phyloP scores from a whole-genome alignment of 148 eudicot genomes.

The Euryodendron excelsum region DNA sequence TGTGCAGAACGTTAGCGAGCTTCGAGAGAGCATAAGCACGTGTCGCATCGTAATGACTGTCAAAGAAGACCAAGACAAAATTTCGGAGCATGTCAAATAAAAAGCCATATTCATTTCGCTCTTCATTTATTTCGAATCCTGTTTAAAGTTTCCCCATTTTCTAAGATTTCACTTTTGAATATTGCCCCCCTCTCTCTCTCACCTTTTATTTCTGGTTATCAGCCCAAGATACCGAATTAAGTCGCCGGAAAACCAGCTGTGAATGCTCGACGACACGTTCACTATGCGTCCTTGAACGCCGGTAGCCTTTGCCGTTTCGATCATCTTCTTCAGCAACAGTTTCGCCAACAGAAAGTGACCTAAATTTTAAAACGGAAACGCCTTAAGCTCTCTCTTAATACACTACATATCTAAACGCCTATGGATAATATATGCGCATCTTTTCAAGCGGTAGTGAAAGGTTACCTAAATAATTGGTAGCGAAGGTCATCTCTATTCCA shows the following conservation, averaged over 20 bases:
- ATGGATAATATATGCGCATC: neutral
- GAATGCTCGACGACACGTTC: slow-evolving; percentile 73
- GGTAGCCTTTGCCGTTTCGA: slow-evolving; percentile 54
- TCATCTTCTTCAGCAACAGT: slow-evolving; percentile 66
- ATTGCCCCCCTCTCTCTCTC: neutral
- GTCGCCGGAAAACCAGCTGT: slow-evolving; percentile 82
- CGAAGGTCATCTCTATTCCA: slow-evolving; percentile 92
- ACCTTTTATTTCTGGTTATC: slow-evolving; percentile 64
- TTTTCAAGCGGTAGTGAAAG: neutral
- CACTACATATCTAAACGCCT: neutral
- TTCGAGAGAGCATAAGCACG: slow-evolving; percentile 95
- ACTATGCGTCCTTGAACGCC: slow-evolving; percentile 84
- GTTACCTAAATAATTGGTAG: slow-evolving; percentile 83
- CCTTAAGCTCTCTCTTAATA: neutral
- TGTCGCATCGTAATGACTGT: slow-evolving; percentile 75
- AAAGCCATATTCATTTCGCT: neutral
- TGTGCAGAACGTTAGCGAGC: slow-evolving; percentile 89
- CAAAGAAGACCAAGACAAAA: neutral
- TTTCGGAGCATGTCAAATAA: neutral
- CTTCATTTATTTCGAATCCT: neutral
- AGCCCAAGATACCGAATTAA: slow-evolving; percentile 42
- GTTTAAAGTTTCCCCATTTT: neutral
- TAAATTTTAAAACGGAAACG: slow-evolving; percentile 9
- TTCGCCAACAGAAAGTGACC: slow-evolving; percentile 80
- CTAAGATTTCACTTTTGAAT: neutral